These are phyloP conservation scores for Mariannaea elegans DNA, from an alignment of 2,329 filamentous ascomycete genomes.

Conservation along the genomic window DNA sequence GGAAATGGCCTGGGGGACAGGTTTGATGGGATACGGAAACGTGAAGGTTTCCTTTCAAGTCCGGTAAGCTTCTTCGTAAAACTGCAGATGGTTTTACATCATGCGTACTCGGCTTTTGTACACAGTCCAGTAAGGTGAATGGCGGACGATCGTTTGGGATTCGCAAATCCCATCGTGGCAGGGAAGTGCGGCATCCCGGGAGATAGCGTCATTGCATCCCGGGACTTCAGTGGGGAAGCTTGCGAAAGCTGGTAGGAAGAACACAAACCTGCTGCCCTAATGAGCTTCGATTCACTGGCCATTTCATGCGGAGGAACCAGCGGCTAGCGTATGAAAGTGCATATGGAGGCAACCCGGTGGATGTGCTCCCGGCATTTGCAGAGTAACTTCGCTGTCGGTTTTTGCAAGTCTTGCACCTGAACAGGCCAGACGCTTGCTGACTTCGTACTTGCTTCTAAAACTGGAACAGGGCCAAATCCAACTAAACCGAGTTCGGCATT, in stretches of 20 bases:
- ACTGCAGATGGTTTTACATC: background rate
- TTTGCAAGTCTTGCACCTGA: background rate
- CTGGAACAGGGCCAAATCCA: constrained; percentile 13
- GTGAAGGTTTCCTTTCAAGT: background rate
- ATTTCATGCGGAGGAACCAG: background rate
- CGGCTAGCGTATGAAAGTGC: background rate
- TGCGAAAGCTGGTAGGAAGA: constrained; percentile 8
- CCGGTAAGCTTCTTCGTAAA: background rate
- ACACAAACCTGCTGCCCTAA: no score
- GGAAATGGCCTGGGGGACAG: background rate
- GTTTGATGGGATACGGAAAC: background rate
- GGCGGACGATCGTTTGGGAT: background rate
- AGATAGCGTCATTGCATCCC: constrained; percentile 20
- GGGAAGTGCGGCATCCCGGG: constrained; percentile 7
- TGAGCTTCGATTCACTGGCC: no score
- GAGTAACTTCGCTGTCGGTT: no score
- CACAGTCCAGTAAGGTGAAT: no score
- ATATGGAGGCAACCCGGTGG: constrained; percentile 7
- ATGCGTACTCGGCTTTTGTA: background rate
- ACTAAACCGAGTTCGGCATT: constrained; percentile 9
- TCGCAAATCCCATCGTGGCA: constrained; percentile 7
- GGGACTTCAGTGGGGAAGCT: constrained; percentile 17
- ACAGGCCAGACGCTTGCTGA: constrained; percentile 4
- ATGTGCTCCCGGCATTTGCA: background rate
- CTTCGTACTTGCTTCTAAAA: constrained; percentile 23